Evolutionary conservation across 225 moss, liverwort and hornwort genomes (phyloP).

Genomic region (Pseudoscleropodium purum): DNA sequence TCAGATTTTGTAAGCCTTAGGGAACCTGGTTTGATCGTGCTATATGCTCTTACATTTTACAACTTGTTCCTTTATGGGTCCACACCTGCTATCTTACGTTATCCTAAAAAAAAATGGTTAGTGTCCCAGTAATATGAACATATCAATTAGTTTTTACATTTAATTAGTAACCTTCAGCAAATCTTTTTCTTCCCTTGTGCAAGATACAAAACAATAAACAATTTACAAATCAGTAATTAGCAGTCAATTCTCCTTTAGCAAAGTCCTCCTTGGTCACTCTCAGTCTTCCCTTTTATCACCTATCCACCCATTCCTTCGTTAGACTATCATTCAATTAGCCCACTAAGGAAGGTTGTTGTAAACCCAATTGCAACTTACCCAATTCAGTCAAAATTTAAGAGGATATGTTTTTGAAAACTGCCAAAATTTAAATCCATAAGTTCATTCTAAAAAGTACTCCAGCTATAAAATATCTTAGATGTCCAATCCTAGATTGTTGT

Average conservation of each 20-base stretch:
- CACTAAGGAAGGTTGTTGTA: background rate
- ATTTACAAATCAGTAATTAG: background rate
- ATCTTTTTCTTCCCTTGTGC: background rate
- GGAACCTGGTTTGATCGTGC: background rate
- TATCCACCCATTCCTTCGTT: background rate
- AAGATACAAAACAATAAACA: background rate
- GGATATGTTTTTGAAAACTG: background rate
- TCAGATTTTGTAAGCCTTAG: background rate
- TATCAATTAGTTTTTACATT: background rate
- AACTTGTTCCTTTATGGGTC: background rate
- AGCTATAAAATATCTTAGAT: background rate
- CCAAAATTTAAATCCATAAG: background rate
- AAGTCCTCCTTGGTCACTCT: background rate
- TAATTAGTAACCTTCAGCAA: background rate
- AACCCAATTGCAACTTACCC: background rate
- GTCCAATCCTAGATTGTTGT: background rate
- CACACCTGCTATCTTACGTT: background rate
- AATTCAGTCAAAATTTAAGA: background rate
- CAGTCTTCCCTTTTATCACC: background rate
- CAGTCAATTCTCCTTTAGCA: background rate
- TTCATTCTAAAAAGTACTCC: background rate
- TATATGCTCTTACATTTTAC: background rate
- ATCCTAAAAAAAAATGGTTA: background rate
- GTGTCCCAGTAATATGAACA: background rate
- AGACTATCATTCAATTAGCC: background rate